Conservation (phyloP, 805 yeast species). For the Yarrowia hollandica region DNA sequence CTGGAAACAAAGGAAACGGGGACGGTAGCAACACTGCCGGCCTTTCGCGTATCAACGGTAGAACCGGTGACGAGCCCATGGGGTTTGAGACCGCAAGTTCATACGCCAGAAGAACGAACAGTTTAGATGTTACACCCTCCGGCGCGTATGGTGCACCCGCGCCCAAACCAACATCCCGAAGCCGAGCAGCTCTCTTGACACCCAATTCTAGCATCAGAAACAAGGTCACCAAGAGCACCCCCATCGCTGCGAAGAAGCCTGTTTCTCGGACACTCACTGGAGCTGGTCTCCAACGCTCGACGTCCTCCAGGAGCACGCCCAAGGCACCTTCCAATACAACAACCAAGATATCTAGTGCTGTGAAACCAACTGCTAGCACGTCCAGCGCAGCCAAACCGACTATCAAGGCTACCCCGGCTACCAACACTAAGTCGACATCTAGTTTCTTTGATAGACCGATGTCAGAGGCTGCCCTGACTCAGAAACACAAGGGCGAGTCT, state of each 20-base stretch:
- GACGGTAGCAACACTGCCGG: neutral
- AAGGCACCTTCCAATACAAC: neutral
- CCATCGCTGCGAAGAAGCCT: neutral
- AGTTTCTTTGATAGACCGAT: slow-evolving; percentile 6
- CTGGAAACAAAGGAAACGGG: neutral
- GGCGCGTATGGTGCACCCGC: neutral
- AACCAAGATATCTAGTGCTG: neutral
- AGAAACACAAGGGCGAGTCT: neutral
- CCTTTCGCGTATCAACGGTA: neutral
- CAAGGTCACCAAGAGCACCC: neutral
- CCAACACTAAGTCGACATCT: neutral
- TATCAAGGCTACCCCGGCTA: neutral
- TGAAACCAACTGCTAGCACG: neutral
- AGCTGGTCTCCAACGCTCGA: neutral
- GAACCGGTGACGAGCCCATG: neutral
- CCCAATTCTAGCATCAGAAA: neutral
- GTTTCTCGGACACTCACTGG: neutral
- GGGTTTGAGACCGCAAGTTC: slow-evolving; percentile 5
- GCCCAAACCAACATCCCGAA: slow-evolving; percentile 11
- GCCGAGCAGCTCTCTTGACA: neutral
- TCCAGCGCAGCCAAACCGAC: neutral
- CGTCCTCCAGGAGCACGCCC: too few species aligned
- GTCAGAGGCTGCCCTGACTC: neutral
- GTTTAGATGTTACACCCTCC: neutral
- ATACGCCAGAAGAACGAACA: slow-evolving; percentile 5